Base-by-base conservation (phyloP, 805 yeast species). In the Ogataea ramenticola region DNA sequence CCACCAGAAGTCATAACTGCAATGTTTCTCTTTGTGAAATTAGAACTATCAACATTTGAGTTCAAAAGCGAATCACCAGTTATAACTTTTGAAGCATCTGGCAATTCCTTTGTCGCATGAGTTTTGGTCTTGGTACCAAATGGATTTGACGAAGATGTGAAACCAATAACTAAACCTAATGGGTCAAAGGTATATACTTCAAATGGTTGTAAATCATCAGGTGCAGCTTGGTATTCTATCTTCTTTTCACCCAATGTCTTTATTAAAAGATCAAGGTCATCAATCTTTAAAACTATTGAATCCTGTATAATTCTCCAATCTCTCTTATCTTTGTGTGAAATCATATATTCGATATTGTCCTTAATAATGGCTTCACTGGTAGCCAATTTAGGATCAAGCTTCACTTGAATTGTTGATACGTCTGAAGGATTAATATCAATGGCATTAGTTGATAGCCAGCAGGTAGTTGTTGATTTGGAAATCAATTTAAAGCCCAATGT, bases 1-100 rank as follows among this genome's bases (percentile, higher is more conserved):
- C 99, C 99, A 55, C 99, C 99, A 1, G 96, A 87, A 6, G 98
- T 93, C 91, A 93, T 89, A 41, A 93, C 93, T 4, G 95, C 99
- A 50, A 93, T 86, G 53, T 80, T 78, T 64, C 79, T 68, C 55
- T 48, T 58, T 15, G 14, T 7, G 6, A 19, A 16, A 11, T 8
- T 24, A 22, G 31, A 8, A 5, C 14, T 14, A 14, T n/a, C 22
- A 16, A 20, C 26, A 8, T 17, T 21, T 12, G 35, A 16, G 12
- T 15, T 16, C 24, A 30, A 8, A 3, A 22, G 20, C 7, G 4
- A 8, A 12, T 27, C 27, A 29, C 27, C 24, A 4, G 30, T 10
- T n/a, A n/a, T 14, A 7, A 19, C 26, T 26, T 7, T 17, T 14
- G 40, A 26, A 22, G 30, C 17, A 14, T 14, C 17, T 5, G 33